Conservation (phyloP, 208 protist genomes). For the Wallacemonas collosoma region DNA sequence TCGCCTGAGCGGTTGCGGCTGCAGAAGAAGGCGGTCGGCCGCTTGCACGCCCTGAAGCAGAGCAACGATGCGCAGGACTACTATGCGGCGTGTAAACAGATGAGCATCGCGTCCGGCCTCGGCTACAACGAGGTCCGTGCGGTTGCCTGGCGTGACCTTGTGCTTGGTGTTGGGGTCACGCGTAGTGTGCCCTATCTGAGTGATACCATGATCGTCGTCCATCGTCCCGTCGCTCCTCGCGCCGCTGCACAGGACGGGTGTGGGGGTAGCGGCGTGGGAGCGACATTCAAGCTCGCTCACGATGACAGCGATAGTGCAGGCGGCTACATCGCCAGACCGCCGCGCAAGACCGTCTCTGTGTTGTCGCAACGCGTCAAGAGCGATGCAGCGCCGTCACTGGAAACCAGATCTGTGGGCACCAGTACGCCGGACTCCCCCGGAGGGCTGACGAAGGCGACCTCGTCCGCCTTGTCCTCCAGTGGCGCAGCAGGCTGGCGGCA, state of each 20-base stretch:
- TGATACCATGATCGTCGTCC: conserved; percentile 33
- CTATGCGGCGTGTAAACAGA: conserved; percentile 29
- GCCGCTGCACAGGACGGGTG: too few relatives aligned
- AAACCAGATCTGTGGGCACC: background rate
- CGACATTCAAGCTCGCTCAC: background rate
- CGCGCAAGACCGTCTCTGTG: conserved; percentile 32
- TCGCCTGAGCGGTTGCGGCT: conserved; percentile 2
- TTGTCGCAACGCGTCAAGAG: conserved; percentile 33
- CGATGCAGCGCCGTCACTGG: background rate
- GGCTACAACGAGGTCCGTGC: conserved; percentile 43
- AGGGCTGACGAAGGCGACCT: background rate
- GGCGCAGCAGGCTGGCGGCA: background rate
- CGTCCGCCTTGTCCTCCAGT: conserved; percentile 13
- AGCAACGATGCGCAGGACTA: conserved; percentile 33
- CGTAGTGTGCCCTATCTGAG: conserved; percentile 40
- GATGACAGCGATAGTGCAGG: conserved; percentile 3
- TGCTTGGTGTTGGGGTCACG: conserved; percentile 30
- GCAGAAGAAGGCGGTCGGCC: conserved; percentile 18
- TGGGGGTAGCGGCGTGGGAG: background rate
- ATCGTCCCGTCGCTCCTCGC: background rate
- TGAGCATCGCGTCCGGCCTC: conserved; percentile 42
- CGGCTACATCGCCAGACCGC: background rate
- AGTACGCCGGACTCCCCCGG: background rate
- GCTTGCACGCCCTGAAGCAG: conserved; percentile 19
- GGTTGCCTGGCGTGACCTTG: conserved; percentile 55